phyloP scores from a whole-genome alignment of 495 filamentous ascomycete species.

The Hyaloscypha finlandica region DNA sequence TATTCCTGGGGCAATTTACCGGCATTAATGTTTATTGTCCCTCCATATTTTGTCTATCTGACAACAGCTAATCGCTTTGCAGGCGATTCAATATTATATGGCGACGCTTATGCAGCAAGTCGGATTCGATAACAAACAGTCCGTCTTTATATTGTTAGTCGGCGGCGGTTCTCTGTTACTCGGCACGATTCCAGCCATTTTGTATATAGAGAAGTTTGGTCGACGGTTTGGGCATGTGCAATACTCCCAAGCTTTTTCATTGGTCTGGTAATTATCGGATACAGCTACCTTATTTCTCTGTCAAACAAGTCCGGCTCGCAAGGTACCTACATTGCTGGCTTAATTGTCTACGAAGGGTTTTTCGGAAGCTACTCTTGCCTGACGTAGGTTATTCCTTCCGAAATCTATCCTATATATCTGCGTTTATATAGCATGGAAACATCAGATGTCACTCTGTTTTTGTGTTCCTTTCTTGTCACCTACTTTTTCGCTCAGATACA shows the following conservation, averaged over 20 bases:
- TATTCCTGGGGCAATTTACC: conserved; percentile 62
- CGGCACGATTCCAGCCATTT: conserved; percentile 58
- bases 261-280: conserved; percentile 57
- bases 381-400: conserved; percentile 61
- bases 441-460: conserved; percentile 56
- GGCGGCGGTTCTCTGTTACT: conserved; percentile 58
- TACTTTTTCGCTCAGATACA: conserved; percentile 65
- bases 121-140: conserved; percentile 51
- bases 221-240: conserved; percentile 62
- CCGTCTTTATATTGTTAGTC: conserved; percentile 63
- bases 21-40: conserved; percentile 64
- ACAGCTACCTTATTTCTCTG: conserved; percentile 49
- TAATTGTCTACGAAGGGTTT: conserved; percentile 63
- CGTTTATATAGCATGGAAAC: conserved; percentile 62
- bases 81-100: too few species aligned
- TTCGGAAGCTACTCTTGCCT: conserved; percentile 64
- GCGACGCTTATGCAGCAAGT: conserved; percentile 55
- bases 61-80: too few species aligned
- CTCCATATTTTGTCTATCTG: too few species aligned
- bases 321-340: conserved; percentile 56
- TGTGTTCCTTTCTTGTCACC: conserved; percentile 64
- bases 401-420: conserved; percentile 63
- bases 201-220: conserved; percentile 62
- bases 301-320: conserved; percentile 43
- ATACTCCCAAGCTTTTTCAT: conserved; percentile 65